These are phyloP conservation scores for Fusarium equiseti DNA, from an alignment of 2,329 filamentous ascomycete genomes.

Conservation along the genomic window DNA sequence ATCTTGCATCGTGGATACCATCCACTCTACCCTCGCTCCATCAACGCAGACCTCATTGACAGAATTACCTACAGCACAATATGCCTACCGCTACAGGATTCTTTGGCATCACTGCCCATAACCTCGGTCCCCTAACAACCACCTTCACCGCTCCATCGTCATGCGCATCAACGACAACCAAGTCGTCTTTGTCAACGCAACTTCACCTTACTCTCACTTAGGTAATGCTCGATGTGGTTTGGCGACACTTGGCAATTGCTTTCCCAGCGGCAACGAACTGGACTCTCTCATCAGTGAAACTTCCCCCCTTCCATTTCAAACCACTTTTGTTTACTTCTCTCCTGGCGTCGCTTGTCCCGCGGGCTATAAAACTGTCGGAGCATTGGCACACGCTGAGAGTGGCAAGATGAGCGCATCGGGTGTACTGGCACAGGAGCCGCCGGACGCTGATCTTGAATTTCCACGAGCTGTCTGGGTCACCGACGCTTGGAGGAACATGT, in stretches of 20 bases:
- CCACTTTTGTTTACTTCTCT: not conserved
- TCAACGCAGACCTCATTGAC: too few species aligned
- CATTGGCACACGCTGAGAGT: not conserved
- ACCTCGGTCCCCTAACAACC: not conserved
- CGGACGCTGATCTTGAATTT: not conserved
- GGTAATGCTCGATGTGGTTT: not conserved
- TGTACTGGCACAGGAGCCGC: rapidly evolving
- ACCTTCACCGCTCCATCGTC: not conserved
- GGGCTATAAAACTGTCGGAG: not conserved
- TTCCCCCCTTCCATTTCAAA: not conserved
- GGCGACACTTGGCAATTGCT: not conserved
- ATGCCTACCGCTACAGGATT: constrained; percentile 16
- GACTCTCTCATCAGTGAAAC: not conserved
- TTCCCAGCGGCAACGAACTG: not conserved
- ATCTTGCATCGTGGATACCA: too few species aligned
- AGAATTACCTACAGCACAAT: too few species aligned
- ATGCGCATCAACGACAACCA: not conserved
- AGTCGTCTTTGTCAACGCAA: not conserved
- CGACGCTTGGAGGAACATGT: not conserved
- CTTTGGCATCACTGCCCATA: constrained; percentile 1
- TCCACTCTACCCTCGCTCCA: too few species aligned
- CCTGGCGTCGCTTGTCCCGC: constrained; percentile 8
- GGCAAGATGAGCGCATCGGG: not conserved
- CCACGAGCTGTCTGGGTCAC: not conserved
- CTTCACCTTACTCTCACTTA: rapidly evolving